Evolutionary conservation across 257 asterid genomes (phyloP).

Genomic region (Phtheirospermum japonicum): DNA sequence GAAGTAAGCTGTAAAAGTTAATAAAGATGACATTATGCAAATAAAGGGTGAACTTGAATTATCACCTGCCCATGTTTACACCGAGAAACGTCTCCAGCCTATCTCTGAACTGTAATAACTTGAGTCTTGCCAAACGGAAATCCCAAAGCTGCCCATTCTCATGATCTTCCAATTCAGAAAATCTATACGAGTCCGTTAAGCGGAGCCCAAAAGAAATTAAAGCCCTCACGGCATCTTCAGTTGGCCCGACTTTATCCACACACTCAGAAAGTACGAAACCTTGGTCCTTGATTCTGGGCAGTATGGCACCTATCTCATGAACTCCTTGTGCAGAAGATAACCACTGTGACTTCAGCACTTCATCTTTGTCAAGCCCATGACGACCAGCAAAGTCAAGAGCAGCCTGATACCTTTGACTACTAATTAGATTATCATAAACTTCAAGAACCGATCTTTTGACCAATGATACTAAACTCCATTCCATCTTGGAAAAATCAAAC

Average conservation of each 20-base stretch:
- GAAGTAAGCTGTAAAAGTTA: conserved; percentile 9
- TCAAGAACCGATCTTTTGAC: conserved; percentile 66
- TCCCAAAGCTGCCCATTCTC: conserved; percentile 61
- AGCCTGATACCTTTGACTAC: conserved; percentile 58
- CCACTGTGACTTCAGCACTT: conserved; percentile 88
- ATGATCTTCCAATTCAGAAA: conserved; percentile 54
- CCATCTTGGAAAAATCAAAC: conserved; percentile 46
- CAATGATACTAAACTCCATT: conserved; percentile 73
- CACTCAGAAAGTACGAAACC: conserved; percentile 71
- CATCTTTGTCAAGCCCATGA: conserved; percentile 85
- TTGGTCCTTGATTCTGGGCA: conserved; percentile 64
- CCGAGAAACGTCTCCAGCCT: conserved; percentile 94
- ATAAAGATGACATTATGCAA: conserved; percentile 8
- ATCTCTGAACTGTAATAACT: conserved; percentile 72
- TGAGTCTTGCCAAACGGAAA: conserved; percentile 76
- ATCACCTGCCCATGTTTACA: conserved; percentile 97
- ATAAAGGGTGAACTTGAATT: conserved; percentile 28
- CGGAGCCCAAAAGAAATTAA: conserved; percentile 71
- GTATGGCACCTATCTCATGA: conserved; percentile 59
- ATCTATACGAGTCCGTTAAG: conserved; percentile 59
- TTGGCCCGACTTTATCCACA: conserved; percentile 69
- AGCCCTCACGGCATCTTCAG: conserved; percentile 75
- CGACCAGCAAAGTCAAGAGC: conserved; percentile 79
- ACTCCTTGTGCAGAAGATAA: conserved; percentile 74
- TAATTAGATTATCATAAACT: conserved; percentile 66